These are phyloP conservation scores for Dimocarpus longan DNA, from an alignment of 345 rosid species.

Conservation along the genomic window DNA sequence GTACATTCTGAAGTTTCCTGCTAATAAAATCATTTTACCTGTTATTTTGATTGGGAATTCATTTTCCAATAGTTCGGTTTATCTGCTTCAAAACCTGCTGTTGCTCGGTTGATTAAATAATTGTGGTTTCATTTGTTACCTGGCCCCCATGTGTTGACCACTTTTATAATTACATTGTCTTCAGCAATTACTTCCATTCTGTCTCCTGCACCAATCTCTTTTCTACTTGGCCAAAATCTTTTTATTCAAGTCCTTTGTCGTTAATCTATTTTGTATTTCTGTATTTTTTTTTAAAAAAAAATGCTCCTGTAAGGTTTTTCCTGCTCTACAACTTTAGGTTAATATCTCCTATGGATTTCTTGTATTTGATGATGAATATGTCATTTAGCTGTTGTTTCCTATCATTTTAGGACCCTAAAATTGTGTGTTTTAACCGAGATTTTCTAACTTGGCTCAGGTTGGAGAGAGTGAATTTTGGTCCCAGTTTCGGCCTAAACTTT, in stretches of 20 bases:
- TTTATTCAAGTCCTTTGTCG: background rate
- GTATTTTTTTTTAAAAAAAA: background rate
- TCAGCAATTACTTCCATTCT: background rate
- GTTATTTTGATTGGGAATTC: background rate
- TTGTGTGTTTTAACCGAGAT: background rate
- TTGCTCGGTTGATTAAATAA: background rate
- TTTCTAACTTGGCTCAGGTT: background rate
- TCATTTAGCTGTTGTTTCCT: background rate
- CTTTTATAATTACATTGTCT: too few species aligned
- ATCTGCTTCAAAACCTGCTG: background rate
- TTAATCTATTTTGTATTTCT: background rate
- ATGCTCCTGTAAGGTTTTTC: background rate
- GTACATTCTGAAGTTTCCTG: background rate
- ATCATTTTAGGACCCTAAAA: too few species aligned
- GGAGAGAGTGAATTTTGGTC: too few species aligned
- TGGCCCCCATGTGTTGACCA: too few species aligned
- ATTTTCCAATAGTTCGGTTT: background rate
- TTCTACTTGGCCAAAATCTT: background rate
- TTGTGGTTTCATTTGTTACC: background rate
- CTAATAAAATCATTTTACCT: background rate
- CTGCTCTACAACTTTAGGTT: background rate
- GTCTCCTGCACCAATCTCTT: background rate
- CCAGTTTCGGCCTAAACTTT: too few species aligned
- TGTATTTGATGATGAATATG: background rate
- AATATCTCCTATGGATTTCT: background rate